Base-by-base conservation (phyloP, 768 basidiomycete species). In the Nidularia sp. region DNA sequence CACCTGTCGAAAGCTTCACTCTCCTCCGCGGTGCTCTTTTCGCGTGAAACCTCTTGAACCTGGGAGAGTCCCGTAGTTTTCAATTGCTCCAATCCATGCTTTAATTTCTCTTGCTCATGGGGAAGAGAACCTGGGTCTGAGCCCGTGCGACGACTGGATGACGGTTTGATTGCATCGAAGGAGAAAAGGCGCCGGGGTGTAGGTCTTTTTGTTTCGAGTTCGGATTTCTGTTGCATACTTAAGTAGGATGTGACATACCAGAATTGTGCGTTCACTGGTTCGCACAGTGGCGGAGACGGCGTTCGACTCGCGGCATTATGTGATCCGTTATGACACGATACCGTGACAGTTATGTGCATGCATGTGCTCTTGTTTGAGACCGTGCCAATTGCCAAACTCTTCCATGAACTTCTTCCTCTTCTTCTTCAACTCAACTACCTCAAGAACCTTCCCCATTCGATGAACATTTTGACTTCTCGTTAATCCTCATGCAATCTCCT, bases 141-240 rank as follows among this genome's bases (percentile, higher is more conserved):
- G 7, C 48, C 45, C 34, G n/a, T 22, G 22, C 43, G 34, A 48
- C 52, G 59, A 10, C 22, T 47, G 4, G 51, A 52, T 18, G 50
- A 47, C 18, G 34, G 4, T 45, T 62, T 60, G 12, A 63, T 41
- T 43, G 53, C 43, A 34, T 67, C 66, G 41, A 65, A 65, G 6
- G 66, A 65, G 44, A 67, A 57, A 5, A 67, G 49, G 36, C 65
- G 60, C 50, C 57, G 57, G 18, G 59, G 52, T 47, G 54, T 49
- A 29, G 25, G 25, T 22, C 53, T 55, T 49, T 57, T 63, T 41
- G 45, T 35, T 4, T 53, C 54, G 48, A 8, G 10, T 33, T n/a
- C n/a, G 12, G 13, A 3, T 25, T 45, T 45, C 10, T 10, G 44
- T 29, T 10, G 44, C 44, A 45, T 45, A n/a, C 2, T 25, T 45